These are phyloP conservation scores for Eragrostis curvula DNA, from an alignment of 176 grass and related monocot genomes.

Conservation along the genomic window DNA sequence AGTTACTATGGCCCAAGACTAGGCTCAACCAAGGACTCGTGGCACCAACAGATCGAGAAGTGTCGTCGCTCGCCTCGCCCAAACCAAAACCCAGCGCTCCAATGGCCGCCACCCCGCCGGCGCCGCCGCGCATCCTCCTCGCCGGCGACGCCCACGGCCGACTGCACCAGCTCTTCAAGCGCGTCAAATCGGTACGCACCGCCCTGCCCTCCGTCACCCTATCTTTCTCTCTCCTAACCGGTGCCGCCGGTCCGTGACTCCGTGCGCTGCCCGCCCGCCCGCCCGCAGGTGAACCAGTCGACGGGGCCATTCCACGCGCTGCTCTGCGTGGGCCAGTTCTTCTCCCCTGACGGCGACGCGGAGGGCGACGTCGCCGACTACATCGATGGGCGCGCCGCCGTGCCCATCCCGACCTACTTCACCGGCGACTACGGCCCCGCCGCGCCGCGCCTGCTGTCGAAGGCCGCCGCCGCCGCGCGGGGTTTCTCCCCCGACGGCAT, in stretches of 20 bases:
- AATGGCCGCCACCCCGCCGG: slow-evolving; percentile 52
- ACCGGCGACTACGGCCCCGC: slow-evolving; percentile 77
- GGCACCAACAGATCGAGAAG: slow-evolving; percentile 2
- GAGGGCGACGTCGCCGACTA: slow-evolving; percentile 70
- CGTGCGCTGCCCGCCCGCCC: background rate
- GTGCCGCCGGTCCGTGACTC: background rate
- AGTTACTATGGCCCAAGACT: background rate
- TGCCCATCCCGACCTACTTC: slow-evolving; percentile 95
- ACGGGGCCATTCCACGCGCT: slow-evolving; percentile 87
- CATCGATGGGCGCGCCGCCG: slow-evolving; percentile 67
- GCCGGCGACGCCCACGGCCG: slow-evolving; percentile 73
- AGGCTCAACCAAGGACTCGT: slow-evolving; percentile 18
- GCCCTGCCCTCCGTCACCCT: no score
- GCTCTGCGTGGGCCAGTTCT: slow-evolving; percentile 92
- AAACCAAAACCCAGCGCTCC: slow-evolving; percentile 21
- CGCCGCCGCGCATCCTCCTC: slow-evolving; percentile 79
- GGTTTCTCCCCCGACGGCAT: slow-evolving; percentile 70
- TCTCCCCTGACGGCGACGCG: slow-evolving; percentile 50
- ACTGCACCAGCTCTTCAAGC: slow-evolving; percentile 89
- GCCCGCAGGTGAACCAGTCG: slow-evolving; percentile 76
- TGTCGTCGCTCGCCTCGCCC: background rate
- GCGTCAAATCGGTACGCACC: slow-evolving; percentile 62
- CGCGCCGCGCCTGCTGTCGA: slow-evolving; percentile 62
- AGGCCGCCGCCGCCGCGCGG: slow-evolving; percentile 38
- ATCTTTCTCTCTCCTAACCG: background rate